phyloP scores from a whole-genome alignment of 345 rosid genomes.

The Salix caprea region DNA sequence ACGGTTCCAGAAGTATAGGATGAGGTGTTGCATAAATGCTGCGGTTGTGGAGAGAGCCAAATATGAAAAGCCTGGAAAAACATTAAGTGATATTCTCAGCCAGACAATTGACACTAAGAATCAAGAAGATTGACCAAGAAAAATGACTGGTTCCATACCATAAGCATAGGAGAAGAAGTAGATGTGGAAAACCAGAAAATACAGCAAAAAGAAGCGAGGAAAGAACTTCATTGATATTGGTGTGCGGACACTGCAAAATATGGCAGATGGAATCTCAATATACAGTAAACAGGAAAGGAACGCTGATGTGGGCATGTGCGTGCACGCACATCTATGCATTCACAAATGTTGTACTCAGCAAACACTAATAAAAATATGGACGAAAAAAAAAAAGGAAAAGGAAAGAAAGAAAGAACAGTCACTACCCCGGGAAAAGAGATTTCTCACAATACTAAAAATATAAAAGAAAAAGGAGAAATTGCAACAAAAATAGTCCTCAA shows the following conservation, averaged over 20 bases:
- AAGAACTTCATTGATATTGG: constrained; percentile 99
- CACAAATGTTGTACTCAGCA: neutral
- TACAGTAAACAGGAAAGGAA: neutral
- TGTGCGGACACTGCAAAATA: constrained; percentile 80
- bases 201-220: constrained; percentile 94
- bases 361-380: neutral
- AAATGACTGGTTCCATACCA: constrained; percentile 43
- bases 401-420: neutral
- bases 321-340: neutral
- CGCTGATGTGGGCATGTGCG: neutral
- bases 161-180: constrained; percentile 91
- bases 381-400: neutral
- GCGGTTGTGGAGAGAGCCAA: constrained; percentile 84
- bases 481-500: neutral
- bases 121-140: neutral
- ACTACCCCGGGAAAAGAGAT: neutral
- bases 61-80: constrained; percentile 80
- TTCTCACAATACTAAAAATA: neutral
- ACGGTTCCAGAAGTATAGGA: constrained; percentile 95
- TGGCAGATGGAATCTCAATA: constrained; percentile 12
- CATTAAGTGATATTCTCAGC: neutral
- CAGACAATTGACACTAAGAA: neutral
- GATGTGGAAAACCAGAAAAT: constrained; percentile 96
- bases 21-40: constrained; percentile 95
- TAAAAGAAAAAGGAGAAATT: neutral